Conservation (phyloP, 345 rosid species). For the Ceriops tagal region DNA sequence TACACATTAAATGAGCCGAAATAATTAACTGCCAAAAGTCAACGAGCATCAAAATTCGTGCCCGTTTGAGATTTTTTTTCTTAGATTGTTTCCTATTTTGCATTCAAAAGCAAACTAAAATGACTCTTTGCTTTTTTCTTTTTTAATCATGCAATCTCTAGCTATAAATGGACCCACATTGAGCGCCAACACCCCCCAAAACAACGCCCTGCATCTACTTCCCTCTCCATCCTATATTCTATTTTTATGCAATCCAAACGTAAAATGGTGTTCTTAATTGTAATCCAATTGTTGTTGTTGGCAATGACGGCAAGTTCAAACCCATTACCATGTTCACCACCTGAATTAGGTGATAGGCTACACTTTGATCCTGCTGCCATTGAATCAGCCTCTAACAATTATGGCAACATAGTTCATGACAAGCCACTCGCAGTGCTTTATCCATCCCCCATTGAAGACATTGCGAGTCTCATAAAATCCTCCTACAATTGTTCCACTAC, state of each 20-base stretch:
- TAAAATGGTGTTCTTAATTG: not conserved
- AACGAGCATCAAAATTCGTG: no score
- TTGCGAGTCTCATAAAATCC: conserved; percentile 4
- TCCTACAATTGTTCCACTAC: conserved; percentile 18
- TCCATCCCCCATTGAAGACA: conserved; percentile 16
- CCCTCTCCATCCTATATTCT: no score
- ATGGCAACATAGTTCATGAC: conserved; percentile 24
- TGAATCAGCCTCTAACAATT: conserved; percentile 15
- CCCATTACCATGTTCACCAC: conserved; percentile 1
- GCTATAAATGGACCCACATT: no score
- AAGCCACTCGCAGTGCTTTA: conserved; percentile 22
- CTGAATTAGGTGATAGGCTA: conserved; percentile 6
- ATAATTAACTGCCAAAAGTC: no score
- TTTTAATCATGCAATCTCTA: no score
- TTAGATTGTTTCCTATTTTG: no score
- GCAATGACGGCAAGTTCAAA: not conserved
- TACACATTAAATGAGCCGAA: no score
- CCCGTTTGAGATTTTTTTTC: no score
- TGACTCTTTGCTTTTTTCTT: no score
- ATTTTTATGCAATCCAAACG: not conserved
- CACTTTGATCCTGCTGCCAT: conserved; percentile 5
- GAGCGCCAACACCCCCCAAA: no score
- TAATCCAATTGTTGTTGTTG: not conserved
- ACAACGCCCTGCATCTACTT: no score
- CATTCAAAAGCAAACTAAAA: no score